phyloP scores from a whole-genome alignment of 495 filamentous ascomycete species.

The Talaromyces proteolyticus region DNA sequence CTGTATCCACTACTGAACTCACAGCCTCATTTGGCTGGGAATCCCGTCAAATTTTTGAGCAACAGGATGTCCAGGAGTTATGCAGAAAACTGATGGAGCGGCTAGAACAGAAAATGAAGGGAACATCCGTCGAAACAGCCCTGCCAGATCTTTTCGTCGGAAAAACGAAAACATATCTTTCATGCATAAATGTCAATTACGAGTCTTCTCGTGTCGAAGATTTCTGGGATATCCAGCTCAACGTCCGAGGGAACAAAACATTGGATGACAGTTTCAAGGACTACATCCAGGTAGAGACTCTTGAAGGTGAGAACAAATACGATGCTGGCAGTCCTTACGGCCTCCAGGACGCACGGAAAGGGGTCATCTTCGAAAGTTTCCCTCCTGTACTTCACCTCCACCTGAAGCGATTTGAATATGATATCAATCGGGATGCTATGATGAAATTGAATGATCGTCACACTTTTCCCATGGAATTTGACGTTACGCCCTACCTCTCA shows the following conservation, averaged over 20 bases:
- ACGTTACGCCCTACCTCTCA: conserved; percentile 83
- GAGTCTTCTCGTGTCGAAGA: conserved; percentile 92
- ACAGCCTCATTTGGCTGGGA: conserved; percentile 98
- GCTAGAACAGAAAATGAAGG: conserved; percentile 96
- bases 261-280: conserved; percentile 92
- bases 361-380: conserved; percentile 94
- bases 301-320: conserved; percentile 98
- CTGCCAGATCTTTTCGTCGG: conserved; percentile 88
- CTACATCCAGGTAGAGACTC: conserved; percentile 91
- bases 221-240: conserved; percentile 98
- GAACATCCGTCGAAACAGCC: conserved; percentile 88
- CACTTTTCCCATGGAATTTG: conserved; percentile 91
- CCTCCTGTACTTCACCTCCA: conserved; percentile 93
- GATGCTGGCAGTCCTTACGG: conserved; percentile 82
- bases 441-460: conserved; percentile 99
- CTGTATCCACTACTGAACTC: conserved; percentile 87
- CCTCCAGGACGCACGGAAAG: conserved; percentile 94
- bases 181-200: conserved; percentile 96
- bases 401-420: conserved; percentile 97
- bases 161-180: conserved; percentile 97
- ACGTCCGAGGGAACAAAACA: conserved; percentile 88
- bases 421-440: conserved; percentile 92
- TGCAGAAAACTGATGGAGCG: conserved; percentile 95
- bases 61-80: conserved; percentile 97
- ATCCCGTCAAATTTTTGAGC: conserved; percentile 94